These are phyloP conservation scores for Globisporangium uncinulatum DNA, from an alignment of 352 stramenopile genomes.

Conservation along the genomic window DNA sequence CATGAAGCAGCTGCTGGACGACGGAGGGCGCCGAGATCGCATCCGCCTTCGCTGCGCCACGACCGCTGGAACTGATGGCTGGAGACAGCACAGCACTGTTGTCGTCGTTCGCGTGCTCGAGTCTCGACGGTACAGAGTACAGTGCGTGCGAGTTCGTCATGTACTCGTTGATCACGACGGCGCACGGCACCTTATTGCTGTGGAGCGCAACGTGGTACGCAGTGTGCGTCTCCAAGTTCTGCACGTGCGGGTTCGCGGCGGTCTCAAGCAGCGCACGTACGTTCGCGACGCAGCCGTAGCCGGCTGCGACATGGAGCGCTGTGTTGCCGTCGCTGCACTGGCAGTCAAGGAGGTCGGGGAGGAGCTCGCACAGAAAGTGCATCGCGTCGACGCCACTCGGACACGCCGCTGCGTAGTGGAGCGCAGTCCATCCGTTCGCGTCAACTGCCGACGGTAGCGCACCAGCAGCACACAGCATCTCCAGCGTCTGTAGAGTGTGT, in stretches of 20 bases:
- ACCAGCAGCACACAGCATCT: constrained; percentile 42
- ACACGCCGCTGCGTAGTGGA: constrained; percentile 60
- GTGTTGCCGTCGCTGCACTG: constrained; percentile 54
- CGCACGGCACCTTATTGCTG: constrained; percentile 54
- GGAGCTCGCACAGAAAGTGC: constrained; percentile 49
- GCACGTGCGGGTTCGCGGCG: constrained; percentile 39
- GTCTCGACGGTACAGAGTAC: constrained; percentile 7
- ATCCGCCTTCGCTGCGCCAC: background rate
- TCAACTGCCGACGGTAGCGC: constrained; percentile 25
- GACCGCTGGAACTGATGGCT: no score
- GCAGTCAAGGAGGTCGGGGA: constrained; percentile 38
- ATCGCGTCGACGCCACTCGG: constrained; percentile 27
- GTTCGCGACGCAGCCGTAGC: constrained; percentile 47
- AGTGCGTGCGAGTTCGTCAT: constrained; percentile 25
- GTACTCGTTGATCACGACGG: constrained; percentile 48
- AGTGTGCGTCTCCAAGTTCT: constrained; percentile 32
- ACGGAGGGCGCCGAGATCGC: background rate
- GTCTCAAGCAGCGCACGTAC: constrained; percentile 48
- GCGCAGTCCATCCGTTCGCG: constrained; percentile 52
- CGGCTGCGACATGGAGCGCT: constrained; percentile 54
- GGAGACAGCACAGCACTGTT: background rate
- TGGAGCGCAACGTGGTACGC: constrained; percentile 52
- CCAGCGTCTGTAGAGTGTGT: constrained; percentile 25
- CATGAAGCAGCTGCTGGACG: constrained; percentile 1
- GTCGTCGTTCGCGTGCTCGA: background rate